Conservation (phyloP, 2,329 filamentous ascomycete genomes). For the Diaporthe sp. region DNA sequence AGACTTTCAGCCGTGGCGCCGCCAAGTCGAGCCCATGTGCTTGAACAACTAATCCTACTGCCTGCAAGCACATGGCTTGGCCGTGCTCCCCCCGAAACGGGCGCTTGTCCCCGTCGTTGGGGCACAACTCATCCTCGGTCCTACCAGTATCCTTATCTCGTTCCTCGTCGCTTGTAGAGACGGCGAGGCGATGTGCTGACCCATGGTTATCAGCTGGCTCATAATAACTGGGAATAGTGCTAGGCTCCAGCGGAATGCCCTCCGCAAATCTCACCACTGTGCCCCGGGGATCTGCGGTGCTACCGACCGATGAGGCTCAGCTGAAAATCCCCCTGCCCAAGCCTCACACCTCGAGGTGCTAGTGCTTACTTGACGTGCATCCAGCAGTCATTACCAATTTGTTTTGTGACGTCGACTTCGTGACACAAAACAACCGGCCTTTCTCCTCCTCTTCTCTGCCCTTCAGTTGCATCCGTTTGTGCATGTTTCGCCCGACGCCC, state of each 20-base stretch:
- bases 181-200: neutral
- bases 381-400: conserved; percentile 12
- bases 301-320: conserved; percentile 39
- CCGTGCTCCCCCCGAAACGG: neutral
- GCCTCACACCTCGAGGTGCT: conserved; percentile 34
- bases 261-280: conserved; percentile 3
- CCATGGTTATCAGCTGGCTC: neutral
- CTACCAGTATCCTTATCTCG: too few species aligned
- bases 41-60: neutral
- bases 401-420: conserved; percentile 31
- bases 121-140: neutral
- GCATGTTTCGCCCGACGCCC: neutral
- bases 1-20: conserved; percentile 30
- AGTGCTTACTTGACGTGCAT: conserved; percentile 40
- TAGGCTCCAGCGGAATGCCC: conserved; percentile 14
- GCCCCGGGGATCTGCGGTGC: conserved; percentile 28
- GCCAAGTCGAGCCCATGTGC: neutral
- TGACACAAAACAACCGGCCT: neutral
- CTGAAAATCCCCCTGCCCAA: conserved; percentile 39
- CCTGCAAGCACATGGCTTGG: neutral
- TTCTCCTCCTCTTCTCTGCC: neutral
- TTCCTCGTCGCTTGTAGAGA: neutral
- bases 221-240: neutral
- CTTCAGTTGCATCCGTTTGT: neutral
- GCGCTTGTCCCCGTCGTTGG: neutral